These are phyloP conservation scores for Candida namnaoensis DNA, from an alignment of 805 yeast species.

Conservation along the genomic window DNA sequence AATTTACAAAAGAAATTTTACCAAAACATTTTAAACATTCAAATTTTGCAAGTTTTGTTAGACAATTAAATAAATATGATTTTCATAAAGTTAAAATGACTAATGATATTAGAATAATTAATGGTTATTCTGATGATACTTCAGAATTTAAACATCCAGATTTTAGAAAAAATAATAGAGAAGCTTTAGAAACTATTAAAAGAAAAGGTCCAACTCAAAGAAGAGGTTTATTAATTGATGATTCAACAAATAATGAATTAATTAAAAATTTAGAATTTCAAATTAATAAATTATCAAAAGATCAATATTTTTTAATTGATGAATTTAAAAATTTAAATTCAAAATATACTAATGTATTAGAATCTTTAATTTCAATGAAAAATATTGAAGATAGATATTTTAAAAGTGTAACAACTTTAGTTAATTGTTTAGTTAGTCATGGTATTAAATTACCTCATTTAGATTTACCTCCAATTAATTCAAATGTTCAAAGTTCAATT, in stretches of 20 bases:
- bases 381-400: slow-evolving; percentile 48
- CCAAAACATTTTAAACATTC: slow-evolving; percentile 93
- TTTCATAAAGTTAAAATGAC: slow-evolving; percentile 88
- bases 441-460: slow-evolving; percentile 65
- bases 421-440: slow-evolving; percentile 39
- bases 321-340: slow-evolving; percentile 36
- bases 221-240: slow-evolving; percentile 22
- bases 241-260: slow-evolving; percentile 12
- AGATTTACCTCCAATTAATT: slow-evolving; percentile 34
- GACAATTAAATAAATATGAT: slow-evolving; percentile 94
- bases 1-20: slow-evolving; percentile 78
- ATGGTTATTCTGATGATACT: slow-evolving; percentile 64
- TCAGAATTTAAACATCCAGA: slow-evolving; percentile 97
- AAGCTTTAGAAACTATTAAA: slow-evolving; percentile 80
- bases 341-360: slow-evolving; percentile 58
- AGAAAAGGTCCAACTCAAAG: slow-evolving; percentile 64
- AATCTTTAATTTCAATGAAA: slow-evolving; percentile 48
- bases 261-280: slow-evolving; percentile 12
- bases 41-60: slow-evolving; percentile 89
- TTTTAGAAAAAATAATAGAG: slow-evolving; percentile 66
- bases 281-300: slow-evolving; percentile 10
- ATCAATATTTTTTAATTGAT: slow-evolving; percentile 22
- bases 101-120: slow-evolving; percentile 46
- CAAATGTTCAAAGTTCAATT: slow-evolving; percentile 3
- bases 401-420: slow-evolving; percentile 40